These are phyloP conservation scores for Pseudoturritis turrita DNA, from an alignment of 345 rosid species.

Conservation along the genomic window DNA sequence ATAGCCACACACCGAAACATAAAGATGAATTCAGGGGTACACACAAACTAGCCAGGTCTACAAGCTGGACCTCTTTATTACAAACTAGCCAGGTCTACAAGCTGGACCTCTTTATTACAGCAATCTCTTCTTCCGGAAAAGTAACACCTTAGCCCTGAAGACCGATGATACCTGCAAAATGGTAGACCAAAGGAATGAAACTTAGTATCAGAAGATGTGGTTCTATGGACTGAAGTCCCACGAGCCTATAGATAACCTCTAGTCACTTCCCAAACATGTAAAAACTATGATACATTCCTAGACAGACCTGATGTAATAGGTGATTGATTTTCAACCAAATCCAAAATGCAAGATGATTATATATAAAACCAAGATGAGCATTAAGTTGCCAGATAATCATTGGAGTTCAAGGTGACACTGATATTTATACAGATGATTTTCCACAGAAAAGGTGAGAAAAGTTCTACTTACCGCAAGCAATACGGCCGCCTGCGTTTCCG, in stretches of 20 bases:
- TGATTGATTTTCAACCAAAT: not conserved
- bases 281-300: not conserved
- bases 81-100: constrained; percentile 10
- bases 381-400: constrained; percentile 7
- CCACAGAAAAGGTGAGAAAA: not conserved
- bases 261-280: not conserved
- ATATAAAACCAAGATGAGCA: not conserved
- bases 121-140: not conserved
- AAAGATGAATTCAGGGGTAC: not conserved
- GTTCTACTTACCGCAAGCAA: constrained; percentile 70
- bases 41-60: constrained; percentile 14
- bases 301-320: not conserved
- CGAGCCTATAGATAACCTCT: not conserved
- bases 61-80: constrained; percentile 17
- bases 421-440: not conserved
- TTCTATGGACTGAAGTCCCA: not conserved
- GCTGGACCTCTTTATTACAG: constrained; percentile 17
- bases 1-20: constrained; percentile 4
- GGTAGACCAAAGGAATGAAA: not conserved
- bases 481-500: constrained; percentile 90
- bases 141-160: constrained; percentile 30
- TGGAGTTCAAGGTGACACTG: not conserved
- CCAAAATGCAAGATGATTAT: not conserved
- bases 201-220: not conserved
- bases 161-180: constrained; percentile 32